Percentiles rank a stretch among this genome's conserved stretches.
These are phyloP conservation scores for Escallonia rubra DNA, from an alignment of 129 eudicot genomes.

Conservation along the genomic window DNA sequence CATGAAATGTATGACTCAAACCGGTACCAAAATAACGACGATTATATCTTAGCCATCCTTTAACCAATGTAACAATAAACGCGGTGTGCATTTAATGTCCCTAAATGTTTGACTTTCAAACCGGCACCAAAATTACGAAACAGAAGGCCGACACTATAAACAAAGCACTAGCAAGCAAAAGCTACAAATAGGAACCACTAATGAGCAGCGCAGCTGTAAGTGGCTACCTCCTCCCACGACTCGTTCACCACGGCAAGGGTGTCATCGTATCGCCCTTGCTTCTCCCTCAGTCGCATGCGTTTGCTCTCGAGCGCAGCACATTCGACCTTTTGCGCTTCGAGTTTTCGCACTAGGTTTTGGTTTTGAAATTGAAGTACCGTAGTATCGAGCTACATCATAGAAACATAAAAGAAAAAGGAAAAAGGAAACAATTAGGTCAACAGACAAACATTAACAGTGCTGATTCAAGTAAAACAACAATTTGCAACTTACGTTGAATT, in stretches of 20 bases:
- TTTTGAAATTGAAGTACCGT: constrained; percentile 88
- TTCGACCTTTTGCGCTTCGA: constrained; percentile 82
- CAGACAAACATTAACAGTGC: not conserved
- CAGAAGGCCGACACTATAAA: no score
- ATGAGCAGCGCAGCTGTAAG: not conserved
- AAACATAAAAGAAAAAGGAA: not conserved
- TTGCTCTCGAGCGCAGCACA: constrained; percentile 53
- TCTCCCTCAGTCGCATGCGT: constrained; percentile 48
- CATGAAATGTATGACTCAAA: no score
- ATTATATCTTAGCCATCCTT: no score
- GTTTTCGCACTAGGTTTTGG: constrained; percentile 75
- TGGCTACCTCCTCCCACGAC: constrained; percentile 74
- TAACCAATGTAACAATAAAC: no score
- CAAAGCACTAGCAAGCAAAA: no score
- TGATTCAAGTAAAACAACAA: no score
- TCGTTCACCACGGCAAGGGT: constrained; percentile 45
- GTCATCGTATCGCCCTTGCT: constrained; percentile 54
- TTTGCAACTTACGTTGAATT: no score
- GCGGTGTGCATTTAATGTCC: no score
- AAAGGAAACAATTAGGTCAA: not conserved
- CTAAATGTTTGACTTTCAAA: no score
- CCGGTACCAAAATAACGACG: no score
- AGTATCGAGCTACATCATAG: constrained; percentile 61
- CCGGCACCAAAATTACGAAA: no score
- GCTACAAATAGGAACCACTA: no score